Percentiles rank a stretch among this genome's conserved stretches.
phyloP scores from a whole-genome alignment of 2,329 filamentous ascomycete species.

The Verticillium nubilum region DNA sequence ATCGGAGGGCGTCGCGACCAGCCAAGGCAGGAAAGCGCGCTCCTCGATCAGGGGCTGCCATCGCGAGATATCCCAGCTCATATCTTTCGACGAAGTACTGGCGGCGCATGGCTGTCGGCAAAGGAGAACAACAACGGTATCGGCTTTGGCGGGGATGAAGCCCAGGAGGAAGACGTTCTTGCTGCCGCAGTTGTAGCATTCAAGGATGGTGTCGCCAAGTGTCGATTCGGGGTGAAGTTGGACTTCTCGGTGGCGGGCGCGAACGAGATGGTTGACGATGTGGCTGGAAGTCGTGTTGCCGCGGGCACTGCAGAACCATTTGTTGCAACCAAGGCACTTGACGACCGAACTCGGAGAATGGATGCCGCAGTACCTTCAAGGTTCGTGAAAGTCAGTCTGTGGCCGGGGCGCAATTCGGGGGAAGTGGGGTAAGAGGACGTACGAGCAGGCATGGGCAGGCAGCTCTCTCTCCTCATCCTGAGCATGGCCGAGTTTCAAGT shows the following conservation, averaged over 20 bases:
- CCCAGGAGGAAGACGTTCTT: conserved; percentile 97
- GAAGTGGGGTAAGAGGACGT: conserved; percentile 36
- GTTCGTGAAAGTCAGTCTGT: neutral
- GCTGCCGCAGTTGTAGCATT: conserved; percentile 99
- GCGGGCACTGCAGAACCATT: conserved; percentile 98
- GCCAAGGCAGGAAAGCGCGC: conserved; percentile 89
- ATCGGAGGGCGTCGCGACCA: conserved; percentile 83
- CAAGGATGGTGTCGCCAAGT: conserved; percentile 90
- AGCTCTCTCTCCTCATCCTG: conserved; percentile 84
- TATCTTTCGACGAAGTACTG: conserved; percentile 93
- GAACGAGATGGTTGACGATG: conserved; percentile 96
- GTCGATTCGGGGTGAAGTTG: conserved; percentile 91
- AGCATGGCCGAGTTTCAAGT: conserved; percentile 46
- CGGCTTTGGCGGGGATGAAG: conserved; percentile 97
- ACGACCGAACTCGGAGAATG: conserved; percentile 94
- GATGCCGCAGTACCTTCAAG: conserved; percentile 82
- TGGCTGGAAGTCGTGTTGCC: conserved; percentile 96
- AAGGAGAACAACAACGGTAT: conserved; percentile 93
- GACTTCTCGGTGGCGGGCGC: conserved; percentile 97
- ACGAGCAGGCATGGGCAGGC: conserved; percentile 93
- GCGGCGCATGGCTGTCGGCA: conserved; percentile 96
- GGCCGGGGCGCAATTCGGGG: neutral
- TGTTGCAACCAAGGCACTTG: conserved; percentile 91
- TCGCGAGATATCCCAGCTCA: conserved; percentile 98
- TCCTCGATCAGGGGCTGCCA: conserved; percentile 98